Evolutionary conservation across 83 land plant species (phyloP), one percentile per base, ranked within the genome.

Genomic region (Picea abies): DNA sequence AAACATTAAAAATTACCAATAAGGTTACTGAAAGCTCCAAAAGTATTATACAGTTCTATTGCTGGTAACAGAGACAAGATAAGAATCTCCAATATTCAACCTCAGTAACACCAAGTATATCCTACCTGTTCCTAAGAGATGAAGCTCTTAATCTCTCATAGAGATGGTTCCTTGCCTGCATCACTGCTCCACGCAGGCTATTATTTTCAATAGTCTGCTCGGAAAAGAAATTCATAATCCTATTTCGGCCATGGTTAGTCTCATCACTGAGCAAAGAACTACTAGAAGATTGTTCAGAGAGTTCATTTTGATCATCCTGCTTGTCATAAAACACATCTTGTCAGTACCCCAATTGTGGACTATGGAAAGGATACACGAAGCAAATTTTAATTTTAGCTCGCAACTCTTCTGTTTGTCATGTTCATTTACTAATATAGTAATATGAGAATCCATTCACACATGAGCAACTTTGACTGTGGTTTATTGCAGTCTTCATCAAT

Each of bases 101-200:
- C 63, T 16, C 9, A 19, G 22, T 4, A 56, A 26, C 37, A 79
- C 17, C 15, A 26, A n/a, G 32, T 23, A 67, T 67, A 67, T 26
- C 32, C 26, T 41, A 89, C 93, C 93, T 89, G 80, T 76, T 83
- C 39, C 35, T 79, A 32, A 85, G 66, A 35, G 90, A 82, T 5
- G 86, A 65, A 5, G 92, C 89, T 82, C 94, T 90, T 73, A 92
- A 79, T 76, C 94, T 88, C 82, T 90, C 85, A 19, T 88, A 81
- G 84, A 92, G 92, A 71, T 90, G 87, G 35, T 84, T 88, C 65
- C 92, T 89, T 63, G 91, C 92, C 49, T 82, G 85, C 23, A 90
- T 80, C 8, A 92, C 90, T 67, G 92, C 49, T 66, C 87, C 87
- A 84, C 88, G 94, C 60, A 90, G 89, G 60, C 87, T 84, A 1